A percentile compares a stretch with the other conserved stretches of the same genome.
Conservation (phyloP, 228 moss, liverwort and hornwort species). For the Sphagnum magellanicum region DNA sequence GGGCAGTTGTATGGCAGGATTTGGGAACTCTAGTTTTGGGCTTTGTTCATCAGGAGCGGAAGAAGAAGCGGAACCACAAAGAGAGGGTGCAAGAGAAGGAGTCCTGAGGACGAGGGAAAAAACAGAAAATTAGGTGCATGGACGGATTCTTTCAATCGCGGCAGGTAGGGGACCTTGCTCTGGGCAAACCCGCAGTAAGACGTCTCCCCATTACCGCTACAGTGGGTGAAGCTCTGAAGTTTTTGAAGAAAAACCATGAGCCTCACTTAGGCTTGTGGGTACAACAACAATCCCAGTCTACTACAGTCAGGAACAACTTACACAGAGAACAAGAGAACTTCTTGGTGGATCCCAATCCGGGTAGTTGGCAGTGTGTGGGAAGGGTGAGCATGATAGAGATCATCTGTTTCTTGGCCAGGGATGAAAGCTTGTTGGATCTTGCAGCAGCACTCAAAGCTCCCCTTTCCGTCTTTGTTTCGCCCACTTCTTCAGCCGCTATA, state of each 20-base stretch:
- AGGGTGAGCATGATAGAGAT: conserved; percentile 53
- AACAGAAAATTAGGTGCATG: conserved; percentile 22
- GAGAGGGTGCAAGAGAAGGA: background rate
- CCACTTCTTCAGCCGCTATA: conserved; percentile 37
- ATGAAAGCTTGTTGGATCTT: conserved; percentile 34
- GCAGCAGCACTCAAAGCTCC: conserved; percentile 36
- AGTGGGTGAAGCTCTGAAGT: conserved; percentile 48
- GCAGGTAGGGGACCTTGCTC: conserved; percentile 66
- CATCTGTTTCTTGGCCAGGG: conserved; percentile 47
- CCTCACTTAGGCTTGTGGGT: conserved; percentile 53
- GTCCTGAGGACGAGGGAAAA: background rate
- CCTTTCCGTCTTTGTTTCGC: conserved; percentile 31
- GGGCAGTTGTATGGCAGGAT: too few species aligned
- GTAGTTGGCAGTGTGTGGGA: conserved; percentile 41
- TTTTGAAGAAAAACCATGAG: conserved; percentile 40
- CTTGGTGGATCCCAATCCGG: background rate
- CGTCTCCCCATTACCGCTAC: conserved; percentile 33
- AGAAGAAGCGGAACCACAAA: background rate
- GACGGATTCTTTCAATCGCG: conserved; percentile 54
- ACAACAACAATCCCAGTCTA: conserved; percentile 4
- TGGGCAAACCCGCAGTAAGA: conserved; percentile 61
- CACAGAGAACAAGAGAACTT: too few species aligned
- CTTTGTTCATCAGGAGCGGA: too few species aligned
- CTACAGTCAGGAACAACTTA: background rate
- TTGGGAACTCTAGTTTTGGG: too few species aligned